These are phyloP conservation scores for Metroxylon sagu DNA, from an alignment of 176 grass and related monocot genomes.

Conservation along the genomic window DNA sequence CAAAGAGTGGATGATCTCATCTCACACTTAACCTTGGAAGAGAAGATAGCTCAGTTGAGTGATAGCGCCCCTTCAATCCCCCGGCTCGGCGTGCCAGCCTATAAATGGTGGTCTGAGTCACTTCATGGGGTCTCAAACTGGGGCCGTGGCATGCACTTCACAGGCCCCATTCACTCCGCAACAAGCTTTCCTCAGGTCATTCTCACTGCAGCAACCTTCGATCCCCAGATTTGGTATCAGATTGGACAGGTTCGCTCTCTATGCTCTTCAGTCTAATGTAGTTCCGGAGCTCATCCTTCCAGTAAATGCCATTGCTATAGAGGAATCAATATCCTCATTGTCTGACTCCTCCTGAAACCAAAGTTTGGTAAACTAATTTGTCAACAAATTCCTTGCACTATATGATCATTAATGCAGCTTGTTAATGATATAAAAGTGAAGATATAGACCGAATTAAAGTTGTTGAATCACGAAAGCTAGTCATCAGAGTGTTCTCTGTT, in stretches of 20 bases:
- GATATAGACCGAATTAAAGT: no score
- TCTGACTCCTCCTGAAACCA: no score
- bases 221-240: constrained; percentile 50
- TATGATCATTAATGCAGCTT: no score
- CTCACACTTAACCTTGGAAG: constrained; percentile 31
- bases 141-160: constrained; percentile 32
- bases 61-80: constrained; percentile 25
- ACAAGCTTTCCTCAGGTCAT: constrained; percentile 84
- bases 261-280: no score
- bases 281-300: no score
- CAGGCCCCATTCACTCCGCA: constrained; percentile 17
- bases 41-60: constrained; percentile 50
- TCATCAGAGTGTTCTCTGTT: no score
- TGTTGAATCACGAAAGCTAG: no score
- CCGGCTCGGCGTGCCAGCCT: constrained; percentile 44
- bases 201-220: constrained; percentile 59
- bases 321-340: no score
- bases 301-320: no score
- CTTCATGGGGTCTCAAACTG: constrained; percentile 61
- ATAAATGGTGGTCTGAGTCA: constrained; percentile 82
- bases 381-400: no score
- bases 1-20: constrained; percentile 53
- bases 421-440: no score
- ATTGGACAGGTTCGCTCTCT: constrained; percentile 47
- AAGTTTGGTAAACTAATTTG: no score